Evolutionary conservation across 2,329 filamentous ascomycete species (phyloP).

Genomic region (Pseudocercospora ulei): DNA sequence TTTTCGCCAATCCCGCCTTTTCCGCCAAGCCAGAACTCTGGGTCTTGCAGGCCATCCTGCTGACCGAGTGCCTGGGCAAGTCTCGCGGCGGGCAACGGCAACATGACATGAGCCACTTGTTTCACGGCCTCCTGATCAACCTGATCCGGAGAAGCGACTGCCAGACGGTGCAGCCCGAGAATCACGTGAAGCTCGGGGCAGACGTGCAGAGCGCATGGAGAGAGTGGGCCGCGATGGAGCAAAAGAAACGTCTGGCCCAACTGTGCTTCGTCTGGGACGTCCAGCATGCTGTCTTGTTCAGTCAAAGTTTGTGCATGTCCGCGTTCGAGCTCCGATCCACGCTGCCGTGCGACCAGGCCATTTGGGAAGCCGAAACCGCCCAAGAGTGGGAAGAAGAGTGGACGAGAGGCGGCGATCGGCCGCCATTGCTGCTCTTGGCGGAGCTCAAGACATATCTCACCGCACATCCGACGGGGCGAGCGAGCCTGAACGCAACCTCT

Average conservation of each 20-base stretch:
- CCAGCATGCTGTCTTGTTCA: slow-evolving; percentile 55
- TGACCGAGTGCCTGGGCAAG: slow-evolving; percentile 57
- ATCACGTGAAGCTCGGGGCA: slow-evolving; percentile 32
- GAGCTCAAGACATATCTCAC: slow-evolving; percentile 51
- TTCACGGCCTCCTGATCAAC: slow-evolving; percentile 49
- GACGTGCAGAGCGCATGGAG: slow-evolving; percentile 45
- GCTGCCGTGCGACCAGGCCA: slow-evolving; percentile 46
- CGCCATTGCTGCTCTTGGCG: slow-evolving; percentile 42
- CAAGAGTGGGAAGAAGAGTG: slow-evolving; percentile 39
- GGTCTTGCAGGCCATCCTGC: slow-evolving; percentile 52
- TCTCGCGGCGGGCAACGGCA: slow-evolving; percentile 54
- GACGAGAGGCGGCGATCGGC: slow-evolving; percentile 9
- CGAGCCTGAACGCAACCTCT: slow-evolving; percentile 46
- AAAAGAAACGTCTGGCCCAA: slow-evolving; percentile 51
- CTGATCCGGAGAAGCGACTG: slow-evolving; percentile 47
- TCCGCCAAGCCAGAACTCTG: slow-evolving; percentile 51
- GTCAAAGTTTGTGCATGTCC: slow-evolving; percentile 58
- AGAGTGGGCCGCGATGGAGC: slow-evolving; percentile 48
- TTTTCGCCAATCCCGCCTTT: slow-evolving; percentile 51
- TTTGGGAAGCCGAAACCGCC: slow-evolving; percentile 51
- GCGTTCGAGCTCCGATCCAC: slow-evolving; percentile 52
- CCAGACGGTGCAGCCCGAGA: slow-evolving; percentile 39
- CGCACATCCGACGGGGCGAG: slow-evolving; percentile 34
- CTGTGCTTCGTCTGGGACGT: slow-evolving; percentile 59
- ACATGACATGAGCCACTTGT: slow-evolving; percentile 54